Evolutionary conservation across 2,329 filamentous ascomycete species (phyloP).

Genomic region (Ophiocordyceps polyrhachis-furcata): DNA sequence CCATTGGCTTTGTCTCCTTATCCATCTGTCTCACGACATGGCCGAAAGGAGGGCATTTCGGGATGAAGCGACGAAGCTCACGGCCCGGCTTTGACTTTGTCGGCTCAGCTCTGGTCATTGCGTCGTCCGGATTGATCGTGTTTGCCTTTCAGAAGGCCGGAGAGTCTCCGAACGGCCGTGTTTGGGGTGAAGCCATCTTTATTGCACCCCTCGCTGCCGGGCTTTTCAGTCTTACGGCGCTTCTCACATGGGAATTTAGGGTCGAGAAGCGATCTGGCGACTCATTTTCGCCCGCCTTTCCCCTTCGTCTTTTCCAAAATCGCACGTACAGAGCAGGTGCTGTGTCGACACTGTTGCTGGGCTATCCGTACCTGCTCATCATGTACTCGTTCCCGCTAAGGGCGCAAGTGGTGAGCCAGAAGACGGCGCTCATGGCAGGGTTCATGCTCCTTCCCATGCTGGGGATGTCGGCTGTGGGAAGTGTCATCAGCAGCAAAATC

Average conservation of each 20-base stretch:
- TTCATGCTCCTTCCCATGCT: conserved; percentile 35
- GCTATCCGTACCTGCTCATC: conserved; percentile 29
- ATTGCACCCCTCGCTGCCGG: conserved; percentile 13
- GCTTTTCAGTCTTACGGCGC: conserved; percentile 9
- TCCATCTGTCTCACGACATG: conserved; percentile 28
- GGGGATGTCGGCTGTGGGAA: conserved; percentile 26
- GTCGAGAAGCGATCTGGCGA: conserved; percentile 9
- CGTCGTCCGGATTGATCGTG: conserved; percentile 33
- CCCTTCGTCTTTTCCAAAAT: conserved; percentile 27
- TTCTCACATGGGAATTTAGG: conserved; percentile 12
- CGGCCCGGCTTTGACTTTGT: conserved; percentile 34
- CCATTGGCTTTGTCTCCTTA: conserved; percentile 27
- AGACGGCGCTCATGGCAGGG: conserved; percentile 25
- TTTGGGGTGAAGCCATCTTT: conserved; percentile 23
- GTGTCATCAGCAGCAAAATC: conserved; percentile 20
- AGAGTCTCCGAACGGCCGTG: conserved; percentile 7
- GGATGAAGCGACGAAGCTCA: conserved; percentile 16
- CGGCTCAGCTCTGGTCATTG: conserved; percentile 33
- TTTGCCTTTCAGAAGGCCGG: conserved; percentile 38
- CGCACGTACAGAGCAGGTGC: conserved; percentile 23
- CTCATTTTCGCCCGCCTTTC: conserved; percentile 22
- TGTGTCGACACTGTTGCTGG: conserved; percentile 26
- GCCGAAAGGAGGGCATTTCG: conserved; percentile 25
- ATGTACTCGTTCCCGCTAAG: conserved; percentile 30
- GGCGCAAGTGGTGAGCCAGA: conserved; percentile 29